Base-by-base conservation (phyloP, 108 stramenopile species). In the Pseudonitzschia delicatissima region DNA sequence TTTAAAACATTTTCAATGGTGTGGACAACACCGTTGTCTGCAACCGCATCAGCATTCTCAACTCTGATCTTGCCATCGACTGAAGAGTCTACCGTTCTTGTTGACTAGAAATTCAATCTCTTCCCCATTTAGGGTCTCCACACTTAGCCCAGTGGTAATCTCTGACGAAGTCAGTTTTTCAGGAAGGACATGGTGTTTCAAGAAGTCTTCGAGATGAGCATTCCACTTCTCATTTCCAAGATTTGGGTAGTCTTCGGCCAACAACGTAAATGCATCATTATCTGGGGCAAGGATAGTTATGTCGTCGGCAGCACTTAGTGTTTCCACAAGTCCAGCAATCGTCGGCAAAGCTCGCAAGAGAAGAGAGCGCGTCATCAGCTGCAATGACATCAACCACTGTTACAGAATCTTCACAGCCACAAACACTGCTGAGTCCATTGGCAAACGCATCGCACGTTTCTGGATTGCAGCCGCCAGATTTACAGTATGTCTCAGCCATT, bases 11-110 rank as follows among this genome's bases (percentile, higher is more conserved):
- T n/a, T 8, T 55, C 53, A 13, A 55, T 0, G 32, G 0, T n/a
- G n/a, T 55, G 53, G 31, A 55, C 4, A 15, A 55, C 53, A 55
- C 53, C 53, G n/a, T 55, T 55, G 2, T 17, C n/a, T n/a, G 31
- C 17, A 17, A 28, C 5, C 3, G 17, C 15, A 33, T 55, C 53
- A 0, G 53, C 11, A 17, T 11, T 27, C 15, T 11, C 15, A 42
- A 42, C 40, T 15, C 15, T 42, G 40, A 42, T 42, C 40, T 42
- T 42, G 15, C 11, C 40, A 42, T 15, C 40, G 15, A 15, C 40
- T 15, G 40, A 15, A 15, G 15, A 15, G 15, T 42, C 40, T 15
- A 42, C 40, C 15, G 40, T 42, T n/a, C n/a, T n/a, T n/a, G n/a
- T n/a, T n/a, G n/a, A n/a, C n/a, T n/a, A n/a, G n/a, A n/a, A n/a